Evolutionary conservation across 306 rosid species (phyloP).

Genomic region (Cucumis sativus): Cucumber_9930_V3 NC_026657.2:39883501-39884000

Average conservation of each 20-base stretch:
- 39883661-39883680: neutral
- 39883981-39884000: neutral
- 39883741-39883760: constrained; percentile 3
- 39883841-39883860: constrained; percentile 1
- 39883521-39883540: no score
- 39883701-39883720: neutral
- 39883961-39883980: neutral
- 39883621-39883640: no score
- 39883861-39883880: constrained; percentile 2
- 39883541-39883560: no score
- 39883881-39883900: neutral
- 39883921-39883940: neutral
- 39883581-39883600: no score
- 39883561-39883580: no score
- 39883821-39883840: neutral
- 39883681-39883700: neutral
- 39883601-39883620: no score
- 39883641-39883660: neutral
- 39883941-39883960: neutral
- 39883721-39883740: neutral
- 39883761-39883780: neutral
- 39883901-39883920: neutral
- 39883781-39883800: neutral
- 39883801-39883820: neutral
- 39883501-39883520: no score